Base-by-base conservation (phyloP, 2,329 filamentous ascomycete species). In the Phaeomoniella chlamydospora region DNA sequence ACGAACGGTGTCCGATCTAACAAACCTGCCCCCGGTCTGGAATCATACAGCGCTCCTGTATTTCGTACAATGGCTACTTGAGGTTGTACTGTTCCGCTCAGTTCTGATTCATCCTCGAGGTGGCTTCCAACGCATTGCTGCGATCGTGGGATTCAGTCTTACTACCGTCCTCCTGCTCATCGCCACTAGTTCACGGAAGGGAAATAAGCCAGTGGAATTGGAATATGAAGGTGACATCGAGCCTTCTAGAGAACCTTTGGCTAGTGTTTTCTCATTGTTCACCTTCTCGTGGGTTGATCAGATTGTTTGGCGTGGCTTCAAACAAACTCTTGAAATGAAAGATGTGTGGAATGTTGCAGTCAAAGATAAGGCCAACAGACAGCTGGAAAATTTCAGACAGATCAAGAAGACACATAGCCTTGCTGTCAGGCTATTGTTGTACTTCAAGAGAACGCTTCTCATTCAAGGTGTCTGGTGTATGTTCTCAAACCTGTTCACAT, bases 311-410 rank as follows among this genome's bases (percentile, higher is more conserved):
- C 77, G 80, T 46, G 90, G 90, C 11, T 96, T 87, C 67, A 80
- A 76, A 53, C 77, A 84, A 53, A 75, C 86, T 0, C 70, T 92
- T 42, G 85, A 92, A 49, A 72, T 96, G 45, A 60, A 74, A 17
- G 77, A 87, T 54, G 84, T 98, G 3, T 98, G 90, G 90, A 94
- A 96, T 50, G 59, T 98, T 41, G 62, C 84, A 13, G 75, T 85
- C 19, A 83, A 77, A 50, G 87, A 96, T 60, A 94, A 96, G 61
- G 86, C 90, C 16, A 79, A 78, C 22, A 63, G 68, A 2, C 76
- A 96, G 32, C 69, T 96, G 35, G 69, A 77, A 33, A 76, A 86
- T 46, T 98, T 94, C 56, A 78, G 87, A 36, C 80, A 85, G 47
- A 61, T 87, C 43, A 86, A 85, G 59, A 88, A 83, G 62, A 90